Conservation (phyloP, 176 grass and related monocot species). For the Bothriochloa decipiens region DNA sequence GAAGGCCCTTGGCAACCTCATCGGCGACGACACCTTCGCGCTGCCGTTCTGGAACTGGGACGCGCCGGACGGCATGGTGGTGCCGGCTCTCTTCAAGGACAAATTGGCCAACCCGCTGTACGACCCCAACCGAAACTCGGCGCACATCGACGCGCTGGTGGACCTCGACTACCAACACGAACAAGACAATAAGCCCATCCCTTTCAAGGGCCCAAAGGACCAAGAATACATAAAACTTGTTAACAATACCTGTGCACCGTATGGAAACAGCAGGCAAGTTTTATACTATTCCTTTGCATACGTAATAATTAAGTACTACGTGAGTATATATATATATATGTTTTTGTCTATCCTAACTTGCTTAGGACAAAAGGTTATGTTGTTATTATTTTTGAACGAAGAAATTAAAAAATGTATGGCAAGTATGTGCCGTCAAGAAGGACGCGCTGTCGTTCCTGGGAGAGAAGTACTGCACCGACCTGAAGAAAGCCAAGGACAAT, state of each 20-base stretch:
- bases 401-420: too few relatives aligned
- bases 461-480: background rate
- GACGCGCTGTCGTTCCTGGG: background rate
- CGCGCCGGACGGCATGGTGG: too few relatives aligned
- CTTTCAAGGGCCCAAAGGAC: background rate
- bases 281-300: too few relatives aligned
- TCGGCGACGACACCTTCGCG: too few relatives aligned
- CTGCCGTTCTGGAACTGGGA: too few relatives aligned
- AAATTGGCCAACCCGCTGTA: background rate
- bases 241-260: background rate
- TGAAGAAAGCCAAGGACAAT: rapidly evolving
- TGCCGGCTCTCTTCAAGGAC: too few relatives aligned
- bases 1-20: too few relatives aligned
- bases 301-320: too few relatives aligned
- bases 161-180: background rate
- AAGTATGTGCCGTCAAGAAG: background rate
- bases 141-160: background rate
- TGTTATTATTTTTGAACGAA: too few relatives aligned
- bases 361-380: too few relatives aligned
- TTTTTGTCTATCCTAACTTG: too few relatives aligned
- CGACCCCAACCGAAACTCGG: background rate
- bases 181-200: rapidly evolving
- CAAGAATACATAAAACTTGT: background rate
- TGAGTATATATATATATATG: background rate
- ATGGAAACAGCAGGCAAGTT: too few relatives aligned